A percentile compares a stretch with the other conserved stretches of the same genome.
Conservation (phyloP, 768 basidiomycete genomes). For the Suillus alpinus region DNA sequence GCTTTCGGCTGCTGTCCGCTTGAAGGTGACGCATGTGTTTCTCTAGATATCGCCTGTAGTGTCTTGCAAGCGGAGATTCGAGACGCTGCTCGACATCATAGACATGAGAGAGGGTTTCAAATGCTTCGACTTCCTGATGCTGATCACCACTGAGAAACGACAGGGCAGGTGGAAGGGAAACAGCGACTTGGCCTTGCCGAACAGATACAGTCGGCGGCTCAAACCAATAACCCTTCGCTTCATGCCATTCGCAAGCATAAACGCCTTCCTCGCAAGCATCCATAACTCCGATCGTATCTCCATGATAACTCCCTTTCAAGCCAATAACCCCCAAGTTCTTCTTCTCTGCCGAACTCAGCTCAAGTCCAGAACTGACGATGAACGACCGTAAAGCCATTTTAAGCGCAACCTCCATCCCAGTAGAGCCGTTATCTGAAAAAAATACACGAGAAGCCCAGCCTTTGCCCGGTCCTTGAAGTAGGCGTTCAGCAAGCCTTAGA, state of each 20-base stretch:
- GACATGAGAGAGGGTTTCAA: conserved; percentile 49
- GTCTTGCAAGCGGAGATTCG: conserved; percentile 53
- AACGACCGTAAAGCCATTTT: conserved; percentile 92
- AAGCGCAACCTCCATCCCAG: conserved; percentile 94
- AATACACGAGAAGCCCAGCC: conserved; percentile 93
- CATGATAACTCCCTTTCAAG: conserved; percentile 91
- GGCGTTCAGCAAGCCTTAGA: conserved; percentile 74
- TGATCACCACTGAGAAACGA: conserved; percentile 22
- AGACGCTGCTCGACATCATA: conserved; percentile 73
- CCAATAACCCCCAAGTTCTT: conserved; percentile 76
- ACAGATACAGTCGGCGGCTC: conserved; percentile 81
- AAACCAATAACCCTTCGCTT: conserved; percentile 90
- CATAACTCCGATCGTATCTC: conserved; percentile 97
- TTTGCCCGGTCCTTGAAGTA: conserved; percentile 77
- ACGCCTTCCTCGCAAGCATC: conserved; percentile 91
- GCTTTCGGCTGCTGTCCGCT: conserved; percentile 39
- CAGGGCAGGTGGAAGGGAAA: conserved; percentile 54
- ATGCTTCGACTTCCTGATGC: conserved; percentile 17
- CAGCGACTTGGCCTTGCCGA: conserved; percentile 51
- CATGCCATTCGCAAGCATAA: conserved; percentile 95
- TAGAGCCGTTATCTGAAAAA: conserved; percentile 93
- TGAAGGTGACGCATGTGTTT: conserved; percentile 39
- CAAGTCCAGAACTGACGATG: conserved; percentile 36
- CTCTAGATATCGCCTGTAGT: conserved; percentile 60
- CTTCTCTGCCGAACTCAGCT: conserved; percentile 35